Evolutionary conservation across 108 stramenopile genomes (phyloP).

Genomic region (Pseudonitzschia multiseries): DNA sequence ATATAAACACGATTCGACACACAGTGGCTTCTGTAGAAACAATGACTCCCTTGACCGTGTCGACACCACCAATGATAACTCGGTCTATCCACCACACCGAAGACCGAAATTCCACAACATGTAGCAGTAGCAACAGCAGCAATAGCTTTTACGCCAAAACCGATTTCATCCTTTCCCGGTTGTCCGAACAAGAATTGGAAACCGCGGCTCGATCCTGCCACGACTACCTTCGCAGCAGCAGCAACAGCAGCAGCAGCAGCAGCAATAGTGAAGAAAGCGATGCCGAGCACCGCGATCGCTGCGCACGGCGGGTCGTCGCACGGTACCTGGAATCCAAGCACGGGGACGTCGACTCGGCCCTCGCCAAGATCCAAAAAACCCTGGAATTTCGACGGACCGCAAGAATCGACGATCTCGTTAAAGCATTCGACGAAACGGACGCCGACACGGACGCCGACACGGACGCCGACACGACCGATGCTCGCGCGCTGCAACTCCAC

Average conservation of each 20-base stretch:
- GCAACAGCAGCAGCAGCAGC: neutral
- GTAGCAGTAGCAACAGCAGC: neutral
- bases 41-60: no score
- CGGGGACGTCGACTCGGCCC: constrained; percentile 11
- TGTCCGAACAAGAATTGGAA: constrained; percentile 35
- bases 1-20: no score
- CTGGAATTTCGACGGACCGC: constrained; percentile 31
- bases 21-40: no score
- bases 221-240: constrained; percentile 26
- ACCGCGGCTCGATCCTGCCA: constrained; percentile 31
- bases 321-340: constrained; percentile 39
- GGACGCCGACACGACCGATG: neutral
- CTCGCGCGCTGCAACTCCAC: constrained; percentile 1
- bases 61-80: no score
- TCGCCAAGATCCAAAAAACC: constrained; percentile 17
- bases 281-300: neutral
- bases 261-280: neutral
- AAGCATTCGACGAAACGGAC: constrained; percentile 15
- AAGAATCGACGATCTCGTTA: constrained; percentile 28
- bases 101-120: no score
- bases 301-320: constrained; percentile 9
- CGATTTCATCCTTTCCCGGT: constrained; percentile 11
- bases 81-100: no score
- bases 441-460: neutral
- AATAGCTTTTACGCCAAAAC: neutral